These are phyloP conservation scores for Halophytophthora batemanensis DNA, from an alignment of 352 stramenopile species.

Conservation along the genomic window DNA sequence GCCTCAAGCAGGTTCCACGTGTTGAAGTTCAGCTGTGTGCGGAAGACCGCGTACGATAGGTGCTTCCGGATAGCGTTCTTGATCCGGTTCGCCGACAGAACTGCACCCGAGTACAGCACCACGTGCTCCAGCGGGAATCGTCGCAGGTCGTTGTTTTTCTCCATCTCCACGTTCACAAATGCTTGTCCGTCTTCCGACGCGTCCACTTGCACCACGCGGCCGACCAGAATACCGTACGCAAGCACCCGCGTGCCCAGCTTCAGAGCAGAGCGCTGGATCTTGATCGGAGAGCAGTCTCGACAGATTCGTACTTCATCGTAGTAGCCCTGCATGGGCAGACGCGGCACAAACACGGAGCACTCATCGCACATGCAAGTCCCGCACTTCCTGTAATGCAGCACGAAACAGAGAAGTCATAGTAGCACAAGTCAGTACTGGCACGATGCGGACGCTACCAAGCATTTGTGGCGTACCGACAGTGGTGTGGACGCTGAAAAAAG, in stretches of 20 bases:
- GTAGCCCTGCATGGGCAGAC: slow-evolving; percentile 79
- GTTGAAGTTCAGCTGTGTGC: slow-evolving; percentile 82
- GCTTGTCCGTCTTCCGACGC: slow-evolving; percentile 49
- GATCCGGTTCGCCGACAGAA: slow-evolving; percentile 79
- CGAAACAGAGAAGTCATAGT: background rate
- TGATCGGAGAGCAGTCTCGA: slow-evolving; percentile 70
- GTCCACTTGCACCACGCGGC: slow-evolving; percentile 59
- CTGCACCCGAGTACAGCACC: slow-evolving; percentile 74
- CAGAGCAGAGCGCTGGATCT: slow-evolving; percentile 63
- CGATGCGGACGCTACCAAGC: too few relatives aligned
- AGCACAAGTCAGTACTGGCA: slow-evolving; percentile 8
- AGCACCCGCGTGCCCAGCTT: slow-evolving; percentile 72
- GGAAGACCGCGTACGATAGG: slow-evolving; percentile 71
- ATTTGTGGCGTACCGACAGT: slow-evolving; percentile 58
- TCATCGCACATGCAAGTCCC: slow-evolving; percentile 85
- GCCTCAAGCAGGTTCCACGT: too few relatives aligned
- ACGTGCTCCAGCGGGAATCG: slow-evolving; percentile 66
- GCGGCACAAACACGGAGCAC: slow-evolving; percentile 72
- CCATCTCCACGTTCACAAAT: slow-evolving; percentile 60
- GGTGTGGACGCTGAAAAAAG: slow-evolving; percentile 74
- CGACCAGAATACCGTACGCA: slow-evolving; percentile 68
- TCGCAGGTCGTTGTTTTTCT: slow-evolving; percentile 38
- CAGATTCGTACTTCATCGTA: slow-evolving; percentile 84
- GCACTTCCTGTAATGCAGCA: slow-evolving; percentile 51
- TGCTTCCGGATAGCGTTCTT: slow-evolving; percentile 73